Conservation (phyloP, 768 basidiomycete genomes). For the Tulasnella sp. region DNA sequence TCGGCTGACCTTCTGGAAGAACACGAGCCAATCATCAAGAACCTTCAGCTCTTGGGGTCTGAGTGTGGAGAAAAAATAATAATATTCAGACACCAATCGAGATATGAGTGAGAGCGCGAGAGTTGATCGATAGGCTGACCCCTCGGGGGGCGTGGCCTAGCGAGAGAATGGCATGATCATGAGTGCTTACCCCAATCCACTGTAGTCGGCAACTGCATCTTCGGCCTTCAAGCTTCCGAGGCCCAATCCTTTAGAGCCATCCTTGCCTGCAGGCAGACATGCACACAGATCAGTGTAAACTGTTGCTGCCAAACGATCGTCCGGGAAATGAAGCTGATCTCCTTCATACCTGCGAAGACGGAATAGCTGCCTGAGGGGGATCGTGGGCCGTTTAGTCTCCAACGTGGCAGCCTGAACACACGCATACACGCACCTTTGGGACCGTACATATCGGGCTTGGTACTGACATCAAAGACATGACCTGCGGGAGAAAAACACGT, state of each 20-base stretch:
- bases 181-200: conserved; percentile 50
- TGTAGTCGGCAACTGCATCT: conserved; percentile 83
- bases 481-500: conserved; percentile 33
- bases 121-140: neutral
- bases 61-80: neutral
- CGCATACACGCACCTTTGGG: conserved; percentile 34
- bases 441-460: conserved; percentile 83
- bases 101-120: neutral
- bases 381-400: neutral
- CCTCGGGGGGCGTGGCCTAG: neutral
- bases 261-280: conserved; percentile 46
- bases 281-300: neutral
- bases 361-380: conserved; percentile 42
- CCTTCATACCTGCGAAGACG: conserved; percentile 50
- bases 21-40: conserved; percentile 79
- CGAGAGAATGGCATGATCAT: neutral
- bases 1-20: conserved; percentile 56
- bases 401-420: neutral
- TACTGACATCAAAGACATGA: conserved; percentile 79
- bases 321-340: neutral
- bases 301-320: neutral
- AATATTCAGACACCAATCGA: neutral
- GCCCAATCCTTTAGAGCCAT: conserved; percentile 80
- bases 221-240: conserved; percentile 78
- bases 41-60: conserved; percentile 43